Evolutionary conservation across 306 rosid genomes (phyloP), one percentile per base, ranked within the genome.

Genomic region (Sesbania bispinosa): DNA sequence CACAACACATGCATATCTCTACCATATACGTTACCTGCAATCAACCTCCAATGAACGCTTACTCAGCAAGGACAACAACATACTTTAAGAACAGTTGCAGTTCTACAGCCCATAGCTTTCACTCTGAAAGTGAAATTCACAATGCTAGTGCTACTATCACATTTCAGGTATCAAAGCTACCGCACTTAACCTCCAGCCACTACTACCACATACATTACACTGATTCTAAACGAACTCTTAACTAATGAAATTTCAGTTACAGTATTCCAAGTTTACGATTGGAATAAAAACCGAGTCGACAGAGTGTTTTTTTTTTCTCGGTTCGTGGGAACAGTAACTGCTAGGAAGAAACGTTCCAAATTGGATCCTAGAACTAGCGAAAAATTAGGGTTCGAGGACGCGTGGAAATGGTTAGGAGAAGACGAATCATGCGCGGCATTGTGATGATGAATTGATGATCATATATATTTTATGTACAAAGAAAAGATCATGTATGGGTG

Each of bases 1-100:
- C 10, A 16, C 7, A 3, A 0, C 6, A 35, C 23, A 9, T 50
- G 11, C 5, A 35, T 3, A 2, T 60, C 21, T n/a, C n/a, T 20
- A 7, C 30, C 4, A 2, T 45, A 27, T 38, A 13, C 21, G 21
- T 70, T 73, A 90, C 98, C 97, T 94, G 85, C 95, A 90, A 94
- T 89, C 97, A 81, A 88, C 92, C 83, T 89, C 98, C 92, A 94
- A 90, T 8, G 86, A 71, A 73, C 97, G 97, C 85, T 86, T 89
- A 86, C 98, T 90, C 84, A 94, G 36, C 83, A 89, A 89, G 88
- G 98, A 94, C 92, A 94, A 90, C 95, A 94, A 86, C 98, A 94
- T 94, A 74, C 86, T 89, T 94, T 77, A 77, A 73, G 67, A 85
- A 77, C 80, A 84, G 30, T 53, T 50, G 48, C 75, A 84, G 71